Evolutionary conservation across 73 alveolate species (phyloP), one percentile per base, ranked within the genome.

Genomic region (Paramecium sonneborni): DNA sequence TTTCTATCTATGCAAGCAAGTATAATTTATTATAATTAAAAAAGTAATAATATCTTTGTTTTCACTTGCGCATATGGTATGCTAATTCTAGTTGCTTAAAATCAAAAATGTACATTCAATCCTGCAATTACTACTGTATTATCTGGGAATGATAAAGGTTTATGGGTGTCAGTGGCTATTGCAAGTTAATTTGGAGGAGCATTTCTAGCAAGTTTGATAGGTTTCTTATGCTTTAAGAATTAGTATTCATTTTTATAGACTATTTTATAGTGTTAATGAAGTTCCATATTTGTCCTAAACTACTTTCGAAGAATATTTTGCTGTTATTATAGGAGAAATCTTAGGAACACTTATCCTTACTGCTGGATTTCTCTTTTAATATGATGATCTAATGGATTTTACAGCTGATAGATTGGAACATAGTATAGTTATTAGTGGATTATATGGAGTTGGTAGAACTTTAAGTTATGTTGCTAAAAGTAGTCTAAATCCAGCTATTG

Each of bases 371-470:
- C 32, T 79, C 3, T 79, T 79, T 44, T 23, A 79, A 46, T 79
- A 79, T 79, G 90, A 79, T 79, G 90, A 79, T 11, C 4, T 79
- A 14, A 30, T 79, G 72, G 90, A 79, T 43, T 79, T 79, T 6
- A 18, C 76, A 20, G 41, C 46, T 24, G 90, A 79, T 79, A 79
- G 72, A 79, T 43, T 79, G 26, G 90, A 79, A 44, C 41, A 39
- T 43, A 44, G 90, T 20, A 43, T 79, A 7, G 41, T 79, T 5
- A 79, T 79, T 10, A 46, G 76, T 79, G 44, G 62, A 37, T 26
- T 79, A 39, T 79, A 79, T 79, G 90, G 90, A 20, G 74, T 79
- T 21, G 90, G 90, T 24, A 79, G 90, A 79, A 44, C 90, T 11
- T 7, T 44, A 11, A 43, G 76, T 24, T 79, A 79, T 79, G 72